phyloP scores from a whole-genome alignment of 2,329 filamentous ascomycete species.

The Sclerotinia spermophila region DNA sequence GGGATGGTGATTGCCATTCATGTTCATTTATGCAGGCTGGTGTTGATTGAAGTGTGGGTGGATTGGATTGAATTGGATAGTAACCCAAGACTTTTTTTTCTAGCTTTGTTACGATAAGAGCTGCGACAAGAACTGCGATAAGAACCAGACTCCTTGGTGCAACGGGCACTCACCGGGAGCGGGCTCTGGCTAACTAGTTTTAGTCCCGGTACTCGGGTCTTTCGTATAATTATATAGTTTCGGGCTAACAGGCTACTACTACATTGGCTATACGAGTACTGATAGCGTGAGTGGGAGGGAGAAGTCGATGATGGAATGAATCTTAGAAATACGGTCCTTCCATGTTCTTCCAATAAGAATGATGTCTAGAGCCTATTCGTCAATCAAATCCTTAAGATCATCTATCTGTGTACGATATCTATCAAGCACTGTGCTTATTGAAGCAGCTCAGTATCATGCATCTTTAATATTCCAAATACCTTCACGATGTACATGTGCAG shows the following conservation, averaged over 20 bases:
- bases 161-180: not conserved
- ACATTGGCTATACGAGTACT: not conserved
- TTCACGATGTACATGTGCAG: not conserved
- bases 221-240: not conserved
- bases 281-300: not conserved
- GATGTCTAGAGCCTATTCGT: not conserved
- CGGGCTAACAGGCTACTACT: not conserved
- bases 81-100: not conserved
- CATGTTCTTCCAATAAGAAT: not conserved
- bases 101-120: not conserved
- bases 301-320: not conserved
- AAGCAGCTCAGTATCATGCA: not conserved
- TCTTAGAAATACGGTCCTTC: not conserved
- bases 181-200: not conserved
- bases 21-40: constrained; percentile 13
- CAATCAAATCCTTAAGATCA: not conserved
- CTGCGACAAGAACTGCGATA: not conserved
- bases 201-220: not conserved
- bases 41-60: not conserved
- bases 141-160: not conserved
- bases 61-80: too few species aligned
- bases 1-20: constrained; percentile 36
- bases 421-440: not conserved
- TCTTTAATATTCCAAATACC: not conserved
- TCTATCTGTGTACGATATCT: too few species aligned